Base-by-base conservation (phyloP, 805 yeast genomes). In the Kazachstania africana region DNA sequence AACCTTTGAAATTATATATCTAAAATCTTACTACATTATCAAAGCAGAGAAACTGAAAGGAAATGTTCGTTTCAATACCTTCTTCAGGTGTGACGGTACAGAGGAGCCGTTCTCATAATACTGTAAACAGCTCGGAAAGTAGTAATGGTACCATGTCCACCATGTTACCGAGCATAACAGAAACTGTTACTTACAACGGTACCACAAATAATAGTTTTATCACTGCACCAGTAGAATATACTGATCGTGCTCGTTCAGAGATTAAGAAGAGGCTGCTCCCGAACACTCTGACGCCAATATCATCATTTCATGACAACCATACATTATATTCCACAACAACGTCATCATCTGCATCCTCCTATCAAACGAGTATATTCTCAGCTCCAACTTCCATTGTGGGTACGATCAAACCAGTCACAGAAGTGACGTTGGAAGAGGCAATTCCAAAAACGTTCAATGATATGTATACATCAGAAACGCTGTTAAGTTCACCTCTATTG, bases 381-480 rank as follows among this genome's bases (percentile, higher is more conserved):
- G 12, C 6, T 9, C 13, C 25, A 9, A 8, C 13, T 9, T 23
- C 25, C 6, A 23, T 23, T 9, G 8, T 23, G 8, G 13, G n/a
- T 8, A 6, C 6, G 8, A 10, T 9, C 8, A 9, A 8, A 19
- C 22, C 22, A 19, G 22, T 19, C 6, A n/a, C 8, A 8, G 25
- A 29, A 16, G 30, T 59, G 3, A 45, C 62, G 1, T 43, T 71
- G 16, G 53, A 61, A 26, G 63, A 68, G 12, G 70, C 68, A 1
- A 37, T 72, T 6, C 78, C 78, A 1, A 41, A 43, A 5, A 52
- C 49, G 21, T 73, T 60, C 39, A 36, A 51, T 4, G 72, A 68
- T 41, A 68, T 70, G 66, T 73, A 73, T 45, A 55, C 72, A 0
- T 63, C 69, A 1, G 75, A 71, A 35, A 47, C 70, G 12, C 50